Conservation (phyloP, 2,329 filamentous ascomycete species). For the Diatrype stigma region DNA sequence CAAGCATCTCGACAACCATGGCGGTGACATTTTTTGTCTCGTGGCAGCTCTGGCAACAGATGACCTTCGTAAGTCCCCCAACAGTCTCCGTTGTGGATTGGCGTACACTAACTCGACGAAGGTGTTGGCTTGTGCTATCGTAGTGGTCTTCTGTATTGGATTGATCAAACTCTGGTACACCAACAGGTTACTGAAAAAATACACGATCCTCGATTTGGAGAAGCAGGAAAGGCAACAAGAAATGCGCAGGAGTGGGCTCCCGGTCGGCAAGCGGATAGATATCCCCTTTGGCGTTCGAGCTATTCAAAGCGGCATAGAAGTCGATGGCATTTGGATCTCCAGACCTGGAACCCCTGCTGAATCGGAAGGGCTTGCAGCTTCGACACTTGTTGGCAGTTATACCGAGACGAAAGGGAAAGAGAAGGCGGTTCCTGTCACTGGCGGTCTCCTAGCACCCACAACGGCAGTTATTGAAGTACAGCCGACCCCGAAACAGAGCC, state of each 20-base stretch:
- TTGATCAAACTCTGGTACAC: slow-evolving; percentile 63
- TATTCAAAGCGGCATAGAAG: slow-evolving; percentile 75
- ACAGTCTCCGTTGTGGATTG: not conserved
- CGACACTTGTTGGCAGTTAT: slow-evolving; percentile 18
- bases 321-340: slow-evolving; percentile 81
- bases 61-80: slow-evolving; percentile 70
- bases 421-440: slow-evolving; percentile 15
- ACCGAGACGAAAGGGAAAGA: slow-evolving; percentile 21
- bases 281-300: slow-evolving; percentile 85
- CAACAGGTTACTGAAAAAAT: slow-evolving; percentile 50
- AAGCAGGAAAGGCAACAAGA: slow-evolving; percentile 51
- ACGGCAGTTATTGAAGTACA: slow-evolving; percentile 17
- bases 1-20: slow-evolving; percentile 28
- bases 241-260: slow-evolving; percentile 52
- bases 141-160: slow-evolving; percentile 64
- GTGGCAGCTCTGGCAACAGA: slow-evolving; percentile 84
- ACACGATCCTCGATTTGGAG: slow-evolving; percentile 63
- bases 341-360: slow-evolving; percentile 39
- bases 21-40: slow-evolving; percentile 54
- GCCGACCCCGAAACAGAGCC: slow-evolving; percentile 21
- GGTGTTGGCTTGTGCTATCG: slow-evolving; percentile 70
- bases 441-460: slow-evolving; percentile 8
- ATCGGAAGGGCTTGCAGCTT: slow-evolving; percentile 17
- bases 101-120: slow-evolving; percentile 32
- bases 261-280: slow-evolving; percentile 44